A percentile compares a stretch with the other conserved stretches of the same genome.
Conservation (phyloP, 306 rosid genomes). For the Glycine tomentella region DNA sequence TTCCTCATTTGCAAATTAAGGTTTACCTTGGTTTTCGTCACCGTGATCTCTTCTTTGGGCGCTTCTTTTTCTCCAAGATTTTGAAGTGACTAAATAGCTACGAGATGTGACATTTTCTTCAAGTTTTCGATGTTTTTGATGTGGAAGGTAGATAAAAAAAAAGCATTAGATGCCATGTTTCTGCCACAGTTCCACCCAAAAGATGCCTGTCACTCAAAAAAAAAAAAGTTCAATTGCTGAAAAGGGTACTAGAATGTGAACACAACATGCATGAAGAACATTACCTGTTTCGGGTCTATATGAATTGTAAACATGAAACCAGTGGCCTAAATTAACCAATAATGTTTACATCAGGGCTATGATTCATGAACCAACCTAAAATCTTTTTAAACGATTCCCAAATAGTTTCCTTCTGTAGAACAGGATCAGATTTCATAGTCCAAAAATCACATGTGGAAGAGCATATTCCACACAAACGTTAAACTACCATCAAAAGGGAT, state of each 20-base stretch:
- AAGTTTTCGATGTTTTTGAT: constrained; percentile 31
- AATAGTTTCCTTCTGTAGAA: constrained; percentile 35
- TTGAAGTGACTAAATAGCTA: constrained; percentile 44
- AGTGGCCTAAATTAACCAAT: constrained; percentile 51
- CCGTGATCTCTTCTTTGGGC: constrained; percentile 14
- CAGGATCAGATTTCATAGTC: constrained; percentile 50
- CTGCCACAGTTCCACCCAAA: constrained; percentile 51
- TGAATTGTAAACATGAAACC: constrained; percentile 52
- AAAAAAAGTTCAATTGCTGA: background rate
- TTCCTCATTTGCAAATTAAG: background rate
- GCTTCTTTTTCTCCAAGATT: constrained; percentile 17
- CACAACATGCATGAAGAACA: constrained; percentile 38
- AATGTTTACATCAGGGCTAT: constrained; percentile 12
- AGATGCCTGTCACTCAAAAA: constrained; percentile 45
- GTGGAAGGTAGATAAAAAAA: constrained; percentile 18
- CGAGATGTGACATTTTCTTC: constrained; percentile 64
- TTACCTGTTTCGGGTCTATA: constrained; percentile 6
- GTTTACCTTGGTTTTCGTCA: constrained; percentile 9
- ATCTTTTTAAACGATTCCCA: constrained; percentile 51
- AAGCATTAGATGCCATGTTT: constrained; percentile 67
- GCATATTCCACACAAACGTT: constrained; percentile 47
- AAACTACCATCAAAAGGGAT: constrained; percentile 58
- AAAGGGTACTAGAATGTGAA: background rate
- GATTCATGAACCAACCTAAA: constrained; percentile 48
- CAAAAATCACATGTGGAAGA: constrained; percentile 55